Percentiles rank a stretch among this genome's conserved stretches.
These are phyloP conservation scores for Bruguiera sexangula DNA, from an alignment of 345 rosid genomes.

Conservation along the genomic window DNA sequence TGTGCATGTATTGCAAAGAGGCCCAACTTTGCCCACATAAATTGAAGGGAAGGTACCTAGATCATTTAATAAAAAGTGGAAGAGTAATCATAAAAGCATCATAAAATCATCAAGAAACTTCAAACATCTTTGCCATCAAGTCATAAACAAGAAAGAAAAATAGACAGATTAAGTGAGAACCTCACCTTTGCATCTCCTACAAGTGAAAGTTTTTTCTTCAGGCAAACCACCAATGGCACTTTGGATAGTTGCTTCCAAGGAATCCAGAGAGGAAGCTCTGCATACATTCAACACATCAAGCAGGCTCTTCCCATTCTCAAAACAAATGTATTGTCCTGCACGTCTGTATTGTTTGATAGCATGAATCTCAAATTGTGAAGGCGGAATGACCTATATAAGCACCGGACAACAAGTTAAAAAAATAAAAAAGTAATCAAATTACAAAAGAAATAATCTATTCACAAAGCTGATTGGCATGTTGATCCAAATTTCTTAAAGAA, in stretches of 20 bases:
- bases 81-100: constrained; percentile 8
- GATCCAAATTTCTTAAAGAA: constrained; percentile 17
- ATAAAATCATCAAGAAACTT: constrained; percentile 4
- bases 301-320: constrained; percentile 98
- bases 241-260: constrained; percentile 66
- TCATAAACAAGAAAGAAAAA: background rate
- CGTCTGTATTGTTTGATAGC: constrained; percentile 89
- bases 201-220: constrained; percentile 59
- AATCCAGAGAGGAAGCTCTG: constrained; percentile 66
- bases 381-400: constrained; percentile 72
- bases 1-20: constrained; percentile 66
- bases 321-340: constrained; percentile 91
- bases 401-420: constrained; percentile 5
- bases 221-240: constrained; percentile 53
- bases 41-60: constrained; percentile 60
- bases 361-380: constrained; percentile 97
- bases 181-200: constrained; percentile 85
- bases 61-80: constrained; percentile 17
- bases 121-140: background rate
- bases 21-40: constrained; percentile 68
- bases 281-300: constrained; percentile 84
- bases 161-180: background rate
- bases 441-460: constrained; percentile 21
- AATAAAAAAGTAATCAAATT: constrained; percentile 1
- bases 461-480: constrained; percentile 20